phyloP scores from a whole-genome alignment of 345 rosid genomes.

The Camelina laxa region DNA sequence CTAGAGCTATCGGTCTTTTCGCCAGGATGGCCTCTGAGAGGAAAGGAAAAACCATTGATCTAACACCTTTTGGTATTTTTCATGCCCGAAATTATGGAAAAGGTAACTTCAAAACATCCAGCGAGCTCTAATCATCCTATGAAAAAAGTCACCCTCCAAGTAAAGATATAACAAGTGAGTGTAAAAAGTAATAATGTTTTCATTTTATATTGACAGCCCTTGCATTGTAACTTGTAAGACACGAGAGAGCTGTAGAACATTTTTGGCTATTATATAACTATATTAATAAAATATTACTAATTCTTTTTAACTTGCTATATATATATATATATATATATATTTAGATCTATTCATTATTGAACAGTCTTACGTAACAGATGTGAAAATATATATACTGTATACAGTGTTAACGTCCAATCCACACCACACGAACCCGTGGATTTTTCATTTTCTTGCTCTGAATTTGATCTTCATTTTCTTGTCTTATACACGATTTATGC shows the following conservation, averaged over 20 bases:
- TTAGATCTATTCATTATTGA: neutral
- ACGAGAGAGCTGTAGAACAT: neutral
- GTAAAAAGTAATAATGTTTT: neutral
- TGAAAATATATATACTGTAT: neutral
- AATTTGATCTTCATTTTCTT: neutral
- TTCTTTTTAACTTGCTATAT: neutral
- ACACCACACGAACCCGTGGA: neutral
- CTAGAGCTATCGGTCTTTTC: neutral
- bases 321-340: too few species aligned
- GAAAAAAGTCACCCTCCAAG: neutral
- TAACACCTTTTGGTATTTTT: constrained; percentile 19
- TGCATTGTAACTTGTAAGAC: neutral
- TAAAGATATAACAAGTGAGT: neutral
- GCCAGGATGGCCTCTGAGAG: neutral
- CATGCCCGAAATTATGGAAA: neutral
- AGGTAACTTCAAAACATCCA: neutral
- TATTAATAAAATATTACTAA: neutral
- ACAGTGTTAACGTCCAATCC: neutral
- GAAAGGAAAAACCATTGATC: constrained; percentile 1
- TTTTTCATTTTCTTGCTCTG: neutral
- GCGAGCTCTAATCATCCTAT: neutral
- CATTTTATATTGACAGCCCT: neutral
- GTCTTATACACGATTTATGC: neutral
- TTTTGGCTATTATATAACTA: neutral
- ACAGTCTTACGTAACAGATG: neutral